phyloP scores from a whole-genome alignment of 129 eudicot species.

The Tanacetum coccineum region DNA sequence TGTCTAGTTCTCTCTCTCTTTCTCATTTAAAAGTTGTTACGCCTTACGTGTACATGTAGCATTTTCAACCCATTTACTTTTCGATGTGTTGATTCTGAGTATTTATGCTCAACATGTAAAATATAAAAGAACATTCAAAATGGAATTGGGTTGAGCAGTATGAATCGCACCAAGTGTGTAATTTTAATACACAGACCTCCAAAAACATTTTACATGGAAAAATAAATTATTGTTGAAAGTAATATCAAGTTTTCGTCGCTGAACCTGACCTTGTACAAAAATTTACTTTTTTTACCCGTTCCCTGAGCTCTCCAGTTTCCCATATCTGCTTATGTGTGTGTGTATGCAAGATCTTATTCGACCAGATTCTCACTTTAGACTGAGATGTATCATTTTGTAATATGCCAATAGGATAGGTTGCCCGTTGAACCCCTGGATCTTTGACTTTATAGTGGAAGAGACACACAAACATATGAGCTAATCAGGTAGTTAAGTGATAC shows the following conservation, averaged over 20 bases:
- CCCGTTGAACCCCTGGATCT: constrained; percentile 75
- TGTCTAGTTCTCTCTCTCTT: constrained; percentile 32
- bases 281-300: background rate
- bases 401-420: constrained; percentile 62
- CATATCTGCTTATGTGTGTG: background rate
- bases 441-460: constrained; percentile 79
- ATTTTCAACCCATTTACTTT: background rate
- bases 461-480: constrained; percentile 64
- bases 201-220: too few species aligned
- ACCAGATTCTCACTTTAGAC: background rate
- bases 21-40: background rate
- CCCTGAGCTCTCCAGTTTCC: background rate
- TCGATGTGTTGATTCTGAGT: background rate
- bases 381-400: constrained; percentile 10
- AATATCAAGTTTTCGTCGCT: background rate
- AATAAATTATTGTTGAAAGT: too few species aligned
- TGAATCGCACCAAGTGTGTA: background rate
- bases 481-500: too few species aligned
- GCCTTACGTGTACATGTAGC: background rate
- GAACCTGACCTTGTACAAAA: background rate
- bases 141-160: background rate
- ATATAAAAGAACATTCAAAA: too few species aligned
- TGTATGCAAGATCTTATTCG: background rate
- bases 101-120: background rate
- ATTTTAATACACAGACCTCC: background rate